Evolutionary conservation across 2,329 filamentous ascomycete species (phyloP).

Genomic region (Epichloe bromicola): DNA sequence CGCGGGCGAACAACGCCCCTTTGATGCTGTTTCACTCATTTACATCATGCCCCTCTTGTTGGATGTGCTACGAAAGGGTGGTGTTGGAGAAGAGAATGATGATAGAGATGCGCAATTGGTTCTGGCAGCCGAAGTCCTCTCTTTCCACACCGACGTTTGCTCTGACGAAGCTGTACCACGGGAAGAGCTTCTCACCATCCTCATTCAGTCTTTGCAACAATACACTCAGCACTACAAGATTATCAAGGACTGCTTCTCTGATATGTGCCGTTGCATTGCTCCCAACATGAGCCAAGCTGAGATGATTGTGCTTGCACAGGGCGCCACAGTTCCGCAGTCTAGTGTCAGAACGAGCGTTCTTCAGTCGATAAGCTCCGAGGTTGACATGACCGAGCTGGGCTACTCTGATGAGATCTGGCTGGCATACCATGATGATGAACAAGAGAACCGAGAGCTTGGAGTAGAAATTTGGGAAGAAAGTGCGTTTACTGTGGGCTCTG

Average conservation of each 20-base stretch:
- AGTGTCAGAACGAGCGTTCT: slow-evolving; percentile 74
- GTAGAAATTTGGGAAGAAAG: slow-evolving; percentile 93
- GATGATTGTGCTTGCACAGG: slow-evolving; percentile 62
- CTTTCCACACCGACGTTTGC: slow-evolving; percentile 76
- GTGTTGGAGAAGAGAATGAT: slow-evolving; percentile 59
- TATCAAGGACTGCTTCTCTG: slow-evolving; percentile 81
- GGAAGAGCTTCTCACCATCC: slow-evolving; percentile 52
- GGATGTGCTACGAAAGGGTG: slow-evolving; percentile 64
- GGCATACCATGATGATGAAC: slow-evolving; percentile 78
- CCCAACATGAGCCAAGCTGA: slow-evolving; percentile 65
- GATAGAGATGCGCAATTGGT: slow-evolving; percentile 83
- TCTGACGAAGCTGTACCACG: slow-evolving; percentile 65
- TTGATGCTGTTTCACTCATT: slow-evolving; percentile 75
- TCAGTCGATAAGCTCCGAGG: slow-evolving; percentile 79
- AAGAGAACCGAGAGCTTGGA: slow-evolving; percentile 74
- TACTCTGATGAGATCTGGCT: slow-evolving; percentile 91
- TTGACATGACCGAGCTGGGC: slow-evolving; percentile 77
- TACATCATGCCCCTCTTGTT: slow-evolving; percentile 79
- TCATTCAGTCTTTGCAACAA: slow-evolving; percentile 73
- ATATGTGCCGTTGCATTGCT: slow-evolving; percentile 73
- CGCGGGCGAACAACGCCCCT: slow-evolving; percentile 82
- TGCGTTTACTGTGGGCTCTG: slow-evolving; percentile 54
- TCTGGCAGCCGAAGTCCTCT: slow-evolving; percentile 74
- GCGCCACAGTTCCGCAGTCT: slow-evolving; percentile 64
- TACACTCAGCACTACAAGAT: slow-evolving; percentile 92